Conservation (phyloP, 371 early-diverging fungal species). For the Mucor mucedo region DNA sequence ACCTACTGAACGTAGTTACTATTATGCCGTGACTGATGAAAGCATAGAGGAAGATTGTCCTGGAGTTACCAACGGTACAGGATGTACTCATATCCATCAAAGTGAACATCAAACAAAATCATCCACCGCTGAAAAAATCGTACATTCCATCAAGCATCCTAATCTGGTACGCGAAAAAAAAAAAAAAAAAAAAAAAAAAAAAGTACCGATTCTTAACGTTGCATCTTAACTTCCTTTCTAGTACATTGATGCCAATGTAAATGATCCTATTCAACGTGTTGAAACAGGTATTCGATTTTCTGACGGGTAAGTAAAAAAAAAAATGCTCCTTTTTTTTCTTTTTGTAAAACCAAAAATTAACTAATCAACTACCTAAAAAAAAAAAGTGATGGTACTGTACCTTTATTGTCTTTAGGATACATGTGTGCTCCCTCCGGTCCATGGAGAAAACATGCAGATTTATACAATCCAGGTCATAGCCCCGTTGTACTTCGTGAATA, state of each 20-base stretch:
- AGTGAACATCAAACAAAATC: not conserved
- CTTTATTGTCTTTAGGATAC: slow-evolving; percentile 87
- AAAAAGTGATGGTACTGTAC: slow-evolving; percentile 91
- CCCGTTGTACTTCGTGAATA: slow-evolving; percentile 82
- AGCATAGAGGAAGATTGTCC: slow-evolving; percentile 8
- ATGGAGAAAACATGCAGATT: slow-evolving; percentile 78
- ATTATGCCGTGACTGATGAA: slow-evolving; percentile 47
- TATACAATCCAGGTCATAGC: slow-evolving; percentile 82
- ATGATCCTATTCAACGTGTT: slow-evolving; percentile 42
- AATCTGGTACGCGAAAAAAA: not conserved
- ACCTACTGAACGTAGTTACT: slow-evolving; percentile 82
- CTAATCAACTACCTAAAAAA: too few species aligned
- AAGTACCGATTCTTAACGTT: not conserved
- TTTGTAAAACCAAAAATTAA: too few species aligned
- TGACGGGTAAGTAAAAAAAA: slow-evolving; percentile 46
- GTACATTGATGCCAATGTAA: slow-evolving; percentile 51
- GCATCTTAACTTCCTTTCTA: slow-evolving; percentile 4
- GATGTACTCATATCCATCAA: slow-evolving; percentile 2
- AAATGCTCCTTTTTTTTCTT: too few species aligned
- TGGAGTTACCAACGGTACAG: slow-evolving; percentile 3
- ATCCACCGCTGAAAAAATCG: not conserved
- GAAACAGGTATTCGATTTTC: slow-evolving; percentile 62
- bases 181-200: not conserved
- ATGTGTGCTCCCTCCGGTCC: slow-evolving; percentile 85
- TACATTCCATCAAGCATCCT: not conserved